A percentile compares a stretch with the other conserved stretches of the same genome.
Conservation (phyloP, 768 basidiomycete species). For the Boletus rubescentipes region DNA sequence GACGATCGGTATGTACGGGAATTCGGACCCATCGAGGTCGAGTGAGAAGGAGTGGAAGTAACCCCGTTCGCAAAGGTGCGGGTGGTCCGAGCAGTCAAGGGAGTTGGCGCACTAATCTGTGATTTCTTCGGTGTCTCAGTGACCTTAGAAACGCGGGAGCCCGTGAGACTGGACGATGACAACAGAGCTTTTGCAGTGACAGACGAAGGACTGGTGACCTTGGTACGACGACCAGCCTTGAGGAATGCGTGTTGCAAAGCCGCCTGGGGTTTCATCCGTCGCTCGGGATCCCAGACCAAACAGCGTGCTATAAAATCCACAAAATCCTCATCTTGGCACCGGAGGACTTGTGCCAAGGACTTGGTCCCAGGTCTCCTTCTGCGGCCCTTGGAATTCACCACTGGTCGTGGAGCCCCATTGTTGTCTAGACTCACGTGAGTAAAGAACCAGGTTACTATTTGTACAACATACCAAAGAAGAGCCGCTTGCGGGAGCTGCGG, state of each 20-base stretch:
- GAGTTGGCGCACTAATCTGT: slow-evolving; percentile 85
- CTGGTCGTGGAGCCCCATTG: slow-evolving; percentile 88
- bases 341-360: slow-evolving; percentile 82
- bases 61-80: slow-evolving; percentile 51
- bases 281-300: slow-evolving; percentile 97
- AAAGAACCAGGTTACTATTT: background rate
- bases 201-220: slow-evolving; percentile 42
- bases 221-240: slow-evolving; percentile 58
- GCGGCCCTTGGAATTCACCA: slow-evolving; percentile 95
- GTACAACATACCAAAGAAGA: slow-evolving; percentile 83
- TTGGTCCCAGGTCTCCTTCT: slow-evolving; percentile 90
- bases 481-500: slow-evolving; percentile 86
- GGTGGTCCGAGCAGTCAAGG: slow-evolving; percentile 74
- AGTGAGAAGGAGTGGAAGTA: slow-evolving; percentile 60
- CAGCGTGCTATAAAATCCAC: slow-evolving; percentile 97
- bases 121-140: slow-evolving; percentile 87
- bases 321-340: slow-evolving; percentile 92
- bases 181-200: slow-evolving; percentile 53
- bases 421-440: slow-evolving; percentile 57
- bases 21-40: slow-evolving; percentile 56
- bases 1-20: slow-evolving; percentile 67
- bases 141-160: slow-evolving; percentile 48
- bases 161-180: slow-evolving; percentile 56
- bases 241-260: slow-evolving; percentile 93
- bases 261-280: slow-evolving; percentile 89